Conservation (phyloP, 208 protist species). For the Leishmania guyanensis region DNA sequence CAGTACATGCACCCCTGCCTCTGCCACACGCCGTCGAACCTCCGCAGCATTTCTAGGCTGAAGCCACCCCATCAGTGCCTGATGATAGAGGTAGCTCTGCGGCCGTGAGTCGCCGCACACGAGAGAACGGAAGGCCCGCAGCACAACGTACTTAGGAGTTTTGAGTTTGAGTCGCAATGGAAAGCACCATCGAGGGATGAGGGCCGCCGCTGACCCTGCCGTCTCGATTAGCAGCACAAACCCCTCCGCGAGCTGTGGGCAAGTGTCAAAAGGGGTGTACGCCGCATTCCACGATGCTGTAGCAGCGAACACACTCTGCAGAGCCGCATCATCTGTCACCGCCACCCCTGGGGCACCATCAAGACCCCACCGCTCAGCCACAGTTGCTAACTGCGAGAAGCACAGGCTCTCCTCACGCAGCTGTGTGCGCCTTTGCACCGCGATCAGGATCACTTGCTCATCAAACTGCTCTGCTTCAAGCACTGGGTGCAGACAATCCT, state of each 20-base stretch:
- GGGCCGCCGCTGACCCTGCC: background rate
- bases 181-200: slow-evolving; percentile 33
- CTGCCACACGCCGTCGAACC: slow-evolving; percentile 25
- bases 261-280: slow-evolving; percentile 25
- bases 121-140: slow-evolving; percentile 79
- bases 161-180: slow-evolving; percentile 86
- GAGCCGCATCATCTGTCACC: slow-evolving; percentile 14
- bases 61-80: slow-evolving; percentile 55
- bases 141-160: slow-evolving; percentile 70
- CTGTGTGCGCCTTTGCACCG: slow-evolving; percentile 48
- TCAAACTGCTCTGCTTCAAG: slow-evolving; percentile 55
- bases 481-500: slow-evolving; percentile 73
- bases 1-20: slow-evolving; percentile 34
- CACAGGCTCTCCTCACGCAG: slow-evolving; percentile 53
- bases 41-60: slow-evolving; percentile 4
- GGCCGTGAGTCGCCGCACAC: slow-evolving; percentile 54
- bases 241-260: slow-evolving; percentile 67
- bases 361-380: slow-evolving; percentile 56
- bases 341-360: slow-evolving; percentile 32
- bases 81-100: slow-evolving; percentile 55
- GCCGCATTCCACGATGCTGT: slow-evolving; percentile 41
- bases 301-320: slow-evolving; percentile 36
- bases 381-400: slow-evolving; percentile 26
- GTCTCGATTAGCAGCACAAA: slow-evolving; percentile 73
- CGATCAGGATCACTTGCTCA: slow-evolving; percentile 60